phyloP scores from a whole-genome alignment of 805 yeast genomes.

The Yarrowia sp. region DNA sequence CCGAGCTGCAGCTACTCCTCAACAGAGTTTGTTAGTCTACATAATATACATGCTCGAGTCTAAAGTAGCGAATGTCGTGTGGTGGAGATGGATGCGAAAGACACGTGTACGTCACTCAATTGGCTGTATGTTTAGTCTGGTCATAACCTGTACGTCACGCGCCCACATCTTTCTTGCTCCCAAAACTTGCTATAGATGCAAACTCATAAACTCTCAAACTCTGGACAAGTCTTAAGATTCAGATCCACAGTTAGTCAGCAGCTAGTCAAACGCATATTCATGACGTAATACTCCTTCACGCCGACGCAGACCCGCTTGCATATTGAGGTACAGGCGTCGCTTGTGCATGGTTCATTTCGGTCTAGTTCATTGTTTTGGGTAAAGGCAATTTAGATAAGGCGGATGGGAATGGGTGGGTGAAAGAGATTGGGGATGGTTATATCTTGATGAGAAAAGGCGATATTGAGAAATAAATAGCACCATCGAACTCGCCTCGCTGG shows the following conservation, averaged over 20 bases:
- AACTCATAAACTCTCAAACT: no score
- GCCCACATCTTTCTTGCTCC: no score
- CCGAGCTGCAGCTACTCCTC: neutral
- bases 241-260: neutral
- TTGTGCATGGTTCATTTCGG: neutral
- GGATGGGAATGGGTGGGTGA: neutral
- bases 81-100: no score
- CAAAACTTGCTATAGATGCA: no score
- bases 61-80: neutral
- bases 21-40: neutral
- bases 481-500: neutral
- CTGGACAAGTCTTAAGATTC: no score
- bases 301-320: neutral
- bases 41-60: neutral
- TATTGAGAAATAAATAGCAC: neutral
- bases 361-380: neutral
- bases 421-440: no score
- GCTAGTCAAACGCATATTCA: neutral
- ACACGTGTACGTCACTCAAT: no score
- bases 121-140: no score
- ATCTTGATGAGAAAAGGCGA: no score
- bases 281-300: neutral
- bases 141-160: no score
- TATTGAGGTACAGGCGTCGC: neutral
- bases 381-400: neutral